A percentile compares a stretch with the other conserved stretches of the same genome.
These are phyloP conservation scores for Berkeleyomyces rouxiae DNA, from an alignment of 2,329 filamentous ascomycete species.

Conservation along the genomic window DNA sequence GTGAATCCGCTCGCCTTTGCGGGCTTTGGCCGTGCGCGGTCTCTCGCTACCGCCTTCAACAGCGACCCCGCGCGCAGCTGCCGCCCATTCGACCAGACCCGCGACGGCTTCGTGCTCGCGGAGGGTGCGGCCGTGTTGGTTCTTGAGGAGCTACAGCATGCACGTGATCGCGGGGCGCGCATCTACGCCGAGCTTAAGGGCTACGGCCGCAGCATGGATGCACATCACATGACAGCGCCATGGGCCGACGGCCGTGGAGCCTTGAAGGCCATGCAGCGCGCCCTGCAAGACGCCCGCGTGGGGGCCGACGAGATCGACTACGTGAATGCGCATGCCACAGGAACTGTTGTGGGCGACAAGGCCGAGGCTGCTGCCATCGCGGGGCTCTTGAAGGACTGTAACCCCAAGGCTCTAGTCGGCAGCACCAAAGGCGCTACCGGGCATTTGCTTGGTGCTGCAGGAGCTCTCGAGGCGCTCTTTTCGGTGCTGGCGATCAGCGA, in stretches of 20 bases:
- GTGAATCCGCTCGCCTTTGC: conserved; percentile 88
- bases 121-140: conserved; percentile 82
- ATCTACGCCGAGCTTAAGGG: conserved; percentile 84
- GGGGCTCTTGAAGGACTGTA: conserved; percentile 38
- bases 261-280: conserved; percentile 67
- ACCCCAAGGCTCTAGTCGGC: conserved; percentile 37
- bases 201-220: conserved; percentile 82
- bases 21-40: conserved; percentile 77
- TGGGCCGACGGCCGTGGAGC: conserved; percentile 69
- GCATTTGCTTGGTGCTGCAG: conserved; percentile 80
- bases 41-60: conserved; percentile 70
- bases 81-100: conserved; percentile 66
- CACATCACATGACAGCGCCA: conserved; percentile 85
- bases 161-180: conserved; percentile 55
- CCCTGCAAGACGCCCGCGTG: conserved; percentile 55
- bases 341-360: conserved; percentile 67
- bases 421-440: conserved; percentile 90
- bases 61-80: conserved; percentile 53
- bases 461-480: conserved; percentile 79
- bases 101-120: conserved; percentile 78
- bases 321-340: conserved; percentile 89
- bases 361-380: conserved; percentile 79
- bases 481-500: conserved; percentile 62
- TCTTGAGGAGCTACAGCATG: conserved; percentile 82
- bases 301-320: conserved; percentile 64